Base-by-base conservation (phyloP, 2,329 filamentous ascomycete genomes). In the Botrytis deweyae region DNA sequence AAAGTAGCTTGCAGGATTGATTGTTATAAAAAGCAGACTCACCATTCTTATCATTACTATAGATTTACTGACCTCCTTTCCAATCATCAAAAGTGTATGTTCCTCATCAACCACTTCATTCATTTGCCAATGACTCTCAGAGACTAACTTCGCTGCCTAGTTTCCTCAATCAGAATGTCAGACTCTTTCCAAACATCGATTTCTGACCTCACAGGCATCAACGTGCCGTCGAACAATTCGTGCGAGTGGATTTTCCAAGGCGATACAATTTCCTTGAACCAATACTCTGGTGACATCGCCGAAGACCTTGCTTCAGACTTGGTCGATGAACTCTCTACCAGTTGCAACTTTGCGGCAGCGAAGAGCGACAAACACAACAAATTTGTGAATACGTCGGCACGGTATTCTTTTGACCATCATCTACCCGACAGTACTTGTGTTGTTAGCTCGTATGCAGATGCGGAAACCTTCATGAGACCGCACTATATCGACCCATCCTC, bases 181-280 rank as follows among this genome's bases (percentile, higher is more conserved):
- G 18, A 0, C 25, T 46, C 67, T 36, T 38, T 44, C 29, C 38
- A 62, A n/a, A 61, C 38, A 12, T 59, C 55, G 38, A 25, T 62
- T 7, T 18, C 14, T n/a, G 40, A 70, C 36, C 69, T 72, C 20
- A 4, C 61, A 36, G 59, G 69, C 33, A 72, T 42, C 44, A 22
- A 9, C n/a, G 16, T 36, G 18, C 6, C 42, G 18, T 49, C 14
- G 18, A 46, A 65, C 0, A 62, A 42, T 46, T 29, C 10, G 12
- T 33, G 25, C 61, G 20, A 66, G n/a, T 66, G 59, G 70, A 36
- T 29, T 9, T 72, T 72, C 22, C 70, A 42, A 55, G 70, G 70
- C 22, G 52, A 7, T 25, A 55, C 36, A 29, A 25, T 65, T 52
- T 40, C 44, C 12, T 42, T 33, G 40, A 52, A 49, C 25, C 36